phyloP scores from a whole-genome alignment of 2,329 filamentous ascomycete species.

The Phoma sp. region DNA sequence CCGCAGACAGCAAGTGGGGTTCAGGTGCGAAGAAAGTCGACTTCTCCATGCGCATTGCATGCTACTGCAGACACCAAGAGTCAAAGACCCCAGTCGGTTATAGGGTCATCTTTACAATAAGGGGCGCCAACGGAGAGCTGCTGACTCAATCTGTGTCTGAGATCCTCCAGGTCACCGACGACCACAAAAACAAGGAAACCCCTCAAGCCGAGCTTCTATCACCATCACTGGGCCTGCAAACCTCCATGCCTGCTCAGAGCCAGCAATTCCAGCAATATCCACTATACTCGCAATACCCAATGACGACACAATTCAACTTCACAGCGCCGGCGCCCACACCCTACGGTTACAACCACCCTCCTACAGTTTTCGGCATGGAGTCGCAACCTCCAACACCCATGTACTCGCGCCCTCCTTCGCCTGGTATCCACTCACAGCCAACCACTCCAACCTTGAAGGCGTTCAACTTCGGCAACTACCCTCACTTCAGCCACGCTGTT shows the following conservation, averaged over 20 bases:
- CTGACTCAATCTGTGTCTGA: constrained; percentile 76
- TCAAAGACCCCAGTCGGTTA: constrained; percentile 83
- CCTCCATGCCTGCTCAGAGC: constrained; percentile 21
- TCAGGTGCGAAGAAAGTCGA: constrained; percentile 72
- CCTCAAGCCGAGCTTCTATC: constrained; percentile 29
- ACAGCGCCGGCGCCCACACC: constrained; percentile 10
- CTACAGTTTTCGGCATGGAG: constrained; percentile 27
- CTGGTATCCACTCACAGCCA: constrained; percentile 36
- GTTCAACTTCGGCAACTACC: constrained; percentile 18
- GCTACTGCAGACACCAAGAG: constrained; percentile 93
- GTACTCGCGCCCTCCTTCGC: constrained; percentile 11
- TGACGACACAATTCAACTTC: constrained; percentile 18
- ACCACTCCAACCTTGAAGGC: constrained; percentile 32
- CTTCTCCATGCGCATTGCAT: constrained; percentile 93
- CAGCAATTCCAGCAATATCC: constrained; percentile 15
- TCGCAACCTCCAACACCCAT: constrained; percentile 21
- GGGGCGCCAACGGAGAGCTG: constrained; percentile 76
- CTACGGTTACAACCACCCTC: constrained; percentile 29
- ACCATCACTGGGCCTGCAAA: constrained; percentile 28
- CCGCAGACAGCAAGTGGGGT: constrained; percentile 26
- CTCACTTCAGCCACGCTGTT: constrained; percentile 17
- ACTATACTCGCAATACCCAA: constrained; percentile 14
- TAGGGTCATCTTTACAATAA: constrained; percentile 91
- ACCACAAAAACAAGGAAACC: constrained; percentile 75
- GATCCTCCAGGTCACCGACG: constrained; percentile 97